A percentile compares a stretch with the other conserved stretches of the same genome.
These are phyloP conservation scores for Lepidium didymum DNA, from an alignment of 345 rosid species.

Conservation along the genomic window DNA sequence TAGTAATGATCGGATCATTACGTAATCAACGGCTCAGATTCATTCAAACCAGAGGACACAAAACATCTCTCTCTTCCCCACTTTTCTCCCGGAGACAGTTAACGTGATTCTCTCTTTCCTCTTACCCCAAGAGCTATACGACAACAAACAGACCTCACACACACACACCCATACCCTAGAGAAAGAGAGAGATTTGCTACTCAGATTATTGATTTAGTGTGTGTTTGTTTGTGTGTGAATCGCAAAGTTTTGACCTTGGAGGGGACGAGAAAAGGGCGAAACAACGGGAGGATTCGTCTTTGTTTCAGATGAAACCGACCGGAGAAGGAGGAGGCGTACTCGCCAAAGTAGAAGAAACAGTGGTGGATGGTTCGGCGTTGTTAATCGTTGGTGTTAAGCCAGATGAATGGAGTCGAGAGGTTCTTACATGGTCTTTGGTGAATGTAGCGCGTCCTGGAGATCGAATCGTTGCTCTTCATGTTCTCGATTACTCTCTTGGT, in stretches of 20 bases:
- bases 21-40: constrained; percentile 23
- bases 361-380: constrained; percentile 19
- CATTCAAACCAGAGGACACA: constrained; percentile 30
- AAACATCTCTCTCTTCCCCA: constrained; percentile 24
- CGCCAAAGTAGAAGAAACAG: constrained; percentile 16
- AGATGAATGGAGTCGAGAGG: constrained; percentile 61
- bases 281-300: not conserved
- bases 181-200: not conserved
- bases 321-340: constrained; percentile 17
- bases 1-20: not conserved
- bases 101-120: constrained; percentile 30
- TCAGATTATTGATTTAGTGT: not conserved
- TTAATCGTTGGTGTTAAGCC: constrained; percentile 78
- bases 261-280: not conserved
- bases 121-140: constrained; percentile 28
- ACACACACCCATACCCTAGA: not conserved
- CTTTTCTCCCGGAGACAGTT: constrained; percentile 37
- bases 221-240: constrained; percentile 4
- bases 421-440: constrained; percentile 84
- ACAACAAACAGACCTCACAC: too few relatives aligned
- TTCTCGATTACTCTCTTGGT: constrained; percentile 53
- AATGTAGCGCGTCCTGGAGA: constrained; percentile 78
- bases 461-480: constrained; percentile 80
- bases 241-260: not conserved
- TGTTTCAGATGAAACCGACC: constrained; percentile 33